Evolutionary conservation across 2,329 filamentous ascomycete species (phyloP), one percentile per base, ranked within the genome.

Genomic region (Colletotrichum shisoi): DNA sequence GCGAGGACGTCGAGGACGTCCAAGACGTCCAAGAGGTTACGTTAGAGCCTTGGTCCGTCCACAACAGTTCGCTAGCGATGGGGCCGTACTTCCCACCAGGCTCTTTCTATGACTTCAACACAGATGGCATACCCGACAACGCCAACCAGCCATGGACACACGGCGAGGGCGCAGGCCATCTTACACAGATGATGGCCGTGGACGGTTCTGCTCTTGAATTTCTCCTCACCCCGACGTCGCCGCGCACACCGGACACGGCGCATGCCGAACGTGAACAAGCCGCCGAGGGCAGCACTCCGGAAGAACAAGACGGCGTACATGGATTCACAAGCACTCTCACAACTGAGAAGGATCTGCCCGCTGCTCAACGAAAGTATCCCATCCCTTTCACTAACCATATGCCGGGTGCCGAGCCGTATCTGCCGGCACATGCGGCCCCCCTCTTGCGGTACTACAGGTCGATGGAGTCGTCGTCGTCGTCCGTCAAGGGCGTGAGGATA

Each of bases 401-500:
- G 2, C 62, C 62, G 17, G 57, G 57, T 3, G 21, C 24, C 13
- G 49, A 58, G 1, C 48, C 62, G 19, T 64, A 8, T 2, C 37
- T 71, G 11, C 69, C 67, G 11, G 49, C 52, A 52, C 51, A 77
- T 45, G 71, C 76, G 1, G 72, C 72, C 6, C 60, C 70, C 1
- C 51, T 77, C 8, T 70, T 78, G 4, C 71, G 74, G 0, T 74
- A 76, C 60, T 75, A 76, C 54, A 74, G 72, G 37, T 74, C 71
- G 62, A 71, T 79, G 1, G 73, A 78, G n/a, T 71, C 69, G 6
- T 56, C 71, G 6, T 56, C 71, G n/a, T 73, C 72, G 53, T 75
- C 71, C 9, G 75, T 73, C 11, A 63, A 75, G 57, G 44, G 74
- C 59, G 73, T 77, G 24, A 74, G 75, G 2, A 80, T 79, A 60